Base-by-base conservation (phyloP, 1,139 yeast genomes). In the Candida anutae region DNA sequence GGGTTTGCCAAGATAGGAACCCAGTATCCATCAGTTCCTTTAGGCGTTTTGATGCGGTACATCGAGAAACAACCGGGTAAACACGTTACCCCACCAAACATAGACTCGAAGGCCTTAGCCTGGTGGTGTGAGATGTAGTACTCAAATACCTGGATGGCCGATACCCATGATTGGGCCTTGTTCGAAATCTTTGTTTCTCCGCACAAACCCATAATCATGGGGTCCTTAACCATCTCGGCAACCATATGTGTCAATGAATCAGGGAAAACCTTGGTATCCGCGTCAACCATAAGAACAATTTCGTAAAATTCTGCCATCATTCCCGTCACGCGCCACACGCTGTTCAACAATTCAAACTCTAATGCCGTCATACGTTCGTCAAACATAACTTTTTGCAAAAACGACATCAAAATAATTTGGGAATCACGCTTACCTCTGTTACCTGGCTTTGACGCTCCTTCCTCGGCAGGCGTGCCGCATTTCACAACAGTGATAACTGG, bases 341-440 rank as follows among this genome's bases (percentile, higher is more conserved):
- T 75, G 36, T 71, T 70, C 46, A 87, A 63, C 45, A 90, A 65
- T 49, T 83, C 94, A 46, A 74, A 87, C 43, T 90, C 97, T 35
- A 90, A 72, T 43, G 82, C 85, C 2, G 97, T 83, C 97, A 90
- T 90, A 62, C 97, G 79, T 56, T 90, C 97, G 52, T 90, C 94
- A 55, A 88, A 90, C 55, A 90, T 84, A 15, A 88, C 76, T 44
- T 78, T 81, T 58, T 88, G 96, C 46, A 90, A 66, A 55, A 88
- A 88, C 1, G 90, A 76, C 98, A 90, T 90, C 45, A 90, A 63
- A 37, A 90, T 80, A 37, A 90, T 79, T 55, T 90, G 98, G 15
- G 96, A 85, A 55, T 90, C 98, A 59, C 98, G 83, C 55, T 90
- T 90, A 58, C 98, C 98, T 64, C 98, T 77, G 55, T 90, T 90